Conservation (phyloP, 2,329 filamentous ascomycete genomes). For the Pseudogymnoascus sp. region DNA sequence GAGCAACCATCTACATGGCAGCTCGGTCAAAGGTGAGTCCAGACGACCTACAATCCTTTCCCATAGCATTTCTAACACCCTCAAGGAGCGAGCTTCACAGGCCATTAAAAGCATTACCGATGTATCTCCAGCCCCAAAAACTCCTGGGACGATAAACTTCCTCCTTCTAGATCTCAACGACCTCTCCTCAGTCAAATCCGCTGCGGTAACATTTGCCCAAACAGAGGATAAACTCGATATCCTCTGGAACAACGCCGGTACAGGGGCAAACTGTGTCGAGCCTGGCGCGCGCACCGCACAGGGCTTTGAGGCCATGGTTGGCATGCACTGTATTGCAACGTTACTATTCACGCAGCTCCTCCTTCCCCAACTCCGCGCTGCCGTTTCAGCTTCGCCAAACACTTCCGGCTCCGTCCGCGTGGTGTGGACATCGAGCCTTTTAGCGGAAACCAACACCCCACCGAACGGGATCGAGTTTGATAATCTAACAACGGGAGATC, state of each 20-base stretch:
- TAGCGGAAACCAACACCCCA: conserved; percentile 14
- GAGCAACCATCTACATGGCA: conserved; percentile 41
- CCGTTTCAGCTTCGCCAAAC: background rate
- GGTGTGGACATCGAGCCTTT: conserved; percentile 16
- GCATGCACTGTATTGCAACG: conserved; percentile 15
- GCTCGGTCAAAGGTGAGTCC: conserved; percentile 27
- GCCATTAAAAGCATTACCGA: conserved; percentile 33
- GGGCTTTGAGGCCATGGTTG: conserved; percentile 14
- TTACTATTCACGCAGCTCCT: conserved; percentile 26
- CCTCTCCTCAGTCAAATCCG: conserved; percentile 19
- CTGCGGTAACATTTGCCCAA: conserved; percentile 17
- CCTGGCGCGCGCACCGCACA: conserved; percentile 2
- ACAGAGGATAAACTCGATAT: conserved; percentile 18
- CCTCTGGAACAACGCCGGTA: conserved; percentile 22
- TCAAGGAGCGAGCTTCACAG: conserved; percentile 26
- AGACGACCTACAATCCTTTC: background rate
- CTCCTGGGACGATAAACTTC: conserved; percentile 28
- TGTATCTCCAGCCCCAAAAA: conserved; percentile 23
- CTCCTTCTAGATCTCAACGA: conserved; percentile 30
- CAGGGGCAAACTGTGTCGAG: conserved; percentile 10
- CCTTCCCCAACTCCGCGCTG: conserved; percentile 30
- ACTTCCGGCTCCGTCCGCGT: conserved; percentile 14
- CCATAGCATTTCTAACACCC: background rate
- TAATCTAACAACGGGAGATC: conserved; percentile 9
- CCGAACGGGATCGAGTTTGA: conserved; percentile 12